Percentiles rank a stretch among this genome's conserved stretches.
Conservation (phyloP, 2,329 filamentous ascomycete genomes). For the Talaromyces sp. region DNA sequence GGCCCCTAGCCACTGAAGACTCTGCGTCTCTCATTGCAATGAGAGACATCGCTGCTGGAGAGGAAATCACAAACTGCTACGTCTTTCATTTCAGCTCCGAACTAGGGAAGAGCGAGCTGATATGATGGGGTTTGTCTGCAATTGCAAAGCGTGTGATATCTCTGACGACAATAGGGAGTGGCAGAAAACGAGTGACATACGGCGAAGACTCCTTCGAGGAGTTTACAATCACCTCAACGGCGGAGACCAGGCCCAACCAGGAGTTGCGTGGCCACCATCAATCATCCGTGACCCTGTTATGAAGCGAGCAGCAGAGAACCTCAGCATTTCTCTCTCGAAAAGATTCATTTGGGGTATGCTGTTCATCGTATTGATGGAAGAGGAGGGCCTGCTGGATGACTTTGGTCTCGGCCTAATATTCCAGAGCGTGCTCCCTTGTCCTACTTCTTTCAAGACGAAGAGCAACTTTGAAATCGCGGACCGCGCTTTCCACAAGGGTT, state of each 20-base stretch:
- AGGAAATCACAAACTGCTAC: neutral
- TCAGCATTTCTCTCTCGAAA: neutral
- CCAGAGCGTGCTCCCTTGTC: too few relatives aligned
- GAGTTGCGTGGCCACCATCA: neutral
- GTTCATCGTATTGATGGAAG: neutral
- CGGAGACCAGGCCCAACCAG: neutral
- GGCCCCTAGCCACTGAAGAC: neutral
- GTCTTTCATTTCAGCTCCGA: neutral
- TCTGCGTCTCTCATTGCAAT: neutral
- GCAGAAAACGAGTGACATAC: neutral
- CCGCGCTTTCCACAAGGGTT: neutral
- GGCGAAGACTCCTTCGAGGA: neutral
- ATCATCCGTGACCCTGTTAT: neutral
- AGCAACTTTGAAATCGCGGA: neutral
- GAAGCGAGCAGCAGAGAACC: neutral
- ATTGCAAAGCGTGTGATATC: neutral
- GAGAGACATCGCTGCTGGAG: neutral
- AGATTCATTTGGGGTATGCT: neutral
- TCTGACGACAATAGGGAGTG: neutral
- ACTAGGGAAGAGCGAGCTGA: neutral
- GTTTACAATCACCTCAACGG: neutral
- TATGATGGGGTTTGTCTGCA: neutral
- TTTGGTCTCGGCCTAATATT: neutral
- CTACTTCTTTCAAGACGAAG: neutral
- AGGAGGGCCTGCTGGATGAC: neutral